Evolutionary conservation across 2,329 filamentous ascomycete species (phyloP).

Genomic region (Cladobotryum protrusum): DNA sequence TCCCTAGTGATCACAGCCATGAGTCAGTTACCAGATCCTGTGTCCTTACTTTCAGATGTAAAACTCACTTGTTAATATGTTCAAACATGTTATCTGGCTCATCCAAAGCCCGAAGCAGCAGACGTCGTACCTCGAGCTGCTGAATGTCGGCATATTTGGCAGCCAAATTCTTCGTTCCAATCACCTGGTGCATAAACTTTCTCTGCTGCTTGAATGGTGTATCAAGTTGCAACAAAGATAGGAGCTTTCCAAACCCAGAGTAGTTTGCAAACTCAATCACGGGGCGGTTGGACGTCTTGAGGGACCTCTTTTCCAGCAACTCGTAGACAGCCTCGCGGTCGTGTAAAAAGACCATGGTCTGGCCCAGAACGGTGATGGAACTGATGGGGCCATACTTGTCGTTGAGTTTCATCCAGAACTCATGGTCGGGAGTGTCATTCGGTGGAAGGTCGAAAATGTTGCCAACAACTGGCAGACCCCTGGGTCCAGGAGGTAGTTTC

Average conservation of each 20-base stretch:
- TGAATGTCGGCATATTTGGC: background rate
- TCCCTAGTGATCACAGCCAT: background rate
- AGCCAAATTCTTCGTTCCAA: background rate
- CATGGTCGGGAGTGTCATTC: constrained; percentile 19
- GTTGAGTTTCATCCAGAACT: constrained; percentile 28
- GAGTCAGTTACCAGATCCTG: background rate
- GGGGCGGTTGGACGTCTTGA: constrained; percentile 16
- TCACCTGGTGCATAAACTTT: background rate
- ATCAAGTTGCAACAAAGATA: background rate
- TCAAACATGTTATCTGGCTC: background rate
- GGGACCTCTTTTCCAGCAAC: constrained; percentile 29
- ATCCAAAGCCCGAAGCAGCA: background rate
- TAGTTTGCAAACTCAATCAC: background rate
- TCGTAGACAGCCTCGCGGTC: constrained; percentile 28
- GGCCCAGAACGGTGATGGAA: constrained; percentile 17
- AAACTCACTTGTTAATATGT: constrained; percentile 2
- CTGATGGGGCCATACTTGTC: constrained; percentile 24
- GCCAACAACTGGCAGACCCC: constrained; percentile 35
- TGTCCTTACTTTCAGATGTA: background rate
- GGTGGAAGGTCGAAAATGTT: constrained; percentile 40
- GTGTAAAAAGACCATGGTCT: constrained; percentile 34
- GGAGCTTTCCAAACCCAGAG: background rate
- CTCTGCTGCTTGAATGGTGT: background rate
- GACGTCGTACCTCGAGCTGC: background rate
- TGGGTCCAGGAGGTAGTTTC: constrained; percentile 21